phyloP scores from a whole-genome alignment of 495 filamentous ascomycete species.

The Xylaria palmicola region DNA sequence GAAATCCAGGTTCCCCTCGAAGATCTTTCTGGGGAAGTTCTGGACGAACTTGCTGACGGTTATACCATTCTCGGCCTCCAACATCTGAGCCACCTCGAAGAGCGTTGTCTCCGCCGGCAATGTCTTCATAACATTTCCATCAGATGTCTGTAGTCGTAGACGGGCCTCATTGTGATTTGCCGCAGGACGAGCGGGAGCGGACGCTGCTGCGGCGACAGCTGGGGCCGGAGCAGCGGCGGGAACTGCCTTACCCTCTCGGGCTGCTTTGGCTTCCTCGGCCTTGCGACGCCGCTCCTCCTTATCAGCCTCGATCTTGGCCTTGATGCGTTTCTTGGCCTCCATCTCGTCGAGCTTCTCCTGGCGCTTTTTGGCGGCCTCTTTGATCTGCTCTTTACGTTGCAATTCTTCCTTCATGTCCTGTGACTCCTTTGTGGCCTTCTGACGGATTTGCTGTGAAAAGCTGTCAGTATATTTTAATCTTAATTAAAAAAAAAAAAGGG shows the following conservation, averaged over 20 bases:
- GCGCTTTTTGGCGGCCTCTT: conserved; percentile 80
- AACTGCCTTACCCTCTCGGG: conserved; percentile 66
- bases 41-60: conserved; percentile 73
- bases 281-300: conserved; percentile 80
- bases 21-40: conserved; percentile 86
- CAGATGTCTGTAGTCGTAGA: conserved; percentile 73
- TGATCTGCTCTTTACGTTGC: conserved; percentile 80
- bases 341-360: conserved; percentile 85
- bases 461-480: conserved; percentile 16
- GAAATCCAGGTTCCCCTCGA: conserved; percentile 71
- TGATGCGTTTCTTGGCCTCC: conserved; percentile 81
- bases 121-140: conserved; percentile 76
- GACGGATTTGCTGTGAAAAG: conserved; percentile 71
- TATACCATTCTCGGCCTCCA: conserved; percentile 58
- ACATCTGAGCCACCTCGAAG: conserved; percentile 81
- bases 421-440: conserved; percentile 76
- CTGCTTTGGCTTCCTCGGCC: conserved; percentile 80
- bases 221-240: conserved; percentile 40
- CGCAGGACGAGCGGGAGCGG: conserved; percentile 35
- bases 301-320: conserved; percentile 88
- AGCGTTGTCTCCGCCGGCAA: conserved; percentile 84
- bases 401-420: conserved; percentile 83
- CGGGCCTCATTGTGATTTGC: conserved; percentile 72
- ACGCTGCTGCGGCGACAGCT: conserved; percentile 25
- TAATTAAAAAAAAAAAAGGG: background rate